Evolutionary conservation across 2,329 filamentous ascomycete genomes (phyloP).

Genomic region (Graphiopsis chlorocephala): DNA sequence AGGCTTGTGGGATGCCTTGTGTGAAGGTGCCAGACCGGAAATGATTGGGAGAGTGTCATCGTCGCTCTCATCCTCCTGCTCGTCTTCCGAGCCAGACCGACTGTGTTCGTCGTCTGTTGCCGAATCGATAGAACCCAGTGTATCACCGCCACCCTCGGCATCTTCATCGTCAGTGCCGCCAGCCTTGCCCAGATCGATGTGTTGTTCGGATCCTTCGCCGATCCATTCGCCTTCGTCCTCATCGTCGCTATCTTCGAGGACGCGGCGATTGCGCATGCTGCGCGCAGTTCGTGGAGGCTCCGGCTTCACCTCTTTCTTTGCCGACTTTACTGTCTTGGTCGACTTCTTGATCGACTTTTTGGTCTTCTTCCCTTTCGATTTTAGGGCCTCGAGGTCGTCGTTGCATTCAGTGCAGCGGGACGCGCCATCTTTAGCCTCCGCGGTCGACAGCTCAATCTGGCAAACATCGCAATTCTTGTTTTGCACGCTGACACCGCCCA

Average conservation of each 20-base stretch:
- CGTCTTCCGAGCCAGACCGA: conserved; percentile 47
- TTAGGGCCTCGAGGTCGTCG: conserved; percentile 64
- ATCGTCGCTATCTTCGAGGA: conserved; percentile 65
- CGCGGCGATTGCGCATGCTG: conserved; percentile 51
- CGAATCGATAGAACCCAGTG: conserved; percentile 70
- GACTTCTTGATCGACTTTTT: conserved; percentile 28
- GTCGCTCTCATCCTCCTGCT: conserved; percentile 39
- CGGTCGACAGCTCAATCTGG: conserved; percentile 62
- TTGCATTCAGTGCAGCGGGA: conserved; percentile 72
- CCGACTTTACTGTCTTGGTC: conserved; percentile 18
- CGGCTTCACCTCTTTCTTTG: conserved; percentile 29
- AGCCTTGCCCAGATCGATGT: conserved; percentile 56
- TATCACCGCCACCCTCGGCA: conserved; percentile 81
- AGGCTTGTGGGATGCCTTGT: conserved; percentile 51
- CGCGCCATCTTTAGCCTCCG: conserved; percentile 52
- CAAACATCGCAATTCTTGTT: conserved; percentile 82
- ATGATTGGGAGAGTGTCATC: conserved; percentile 23
- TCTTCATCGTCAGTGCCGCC: conserved; percentile 87
- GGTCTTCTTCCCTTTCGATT: conserved; percentile 37
- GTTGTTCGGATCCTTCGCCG: conserved; percentile 65
- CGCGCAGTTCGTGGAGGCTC: conserved; percentile 32
- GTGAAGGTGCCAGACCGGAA: conserved; percentile 30
- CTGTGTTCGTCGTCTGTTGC: conserved; percentile 50
- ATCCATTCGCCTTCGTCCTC: conserved; percentile 68
- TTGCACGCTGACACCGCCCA: conserved; percentile 77